These are phyloP conservation scores for Geotrichum europaeum DNA, from an alignment of 1,139 yeast species.

Conservation along the genomic window DNA sequence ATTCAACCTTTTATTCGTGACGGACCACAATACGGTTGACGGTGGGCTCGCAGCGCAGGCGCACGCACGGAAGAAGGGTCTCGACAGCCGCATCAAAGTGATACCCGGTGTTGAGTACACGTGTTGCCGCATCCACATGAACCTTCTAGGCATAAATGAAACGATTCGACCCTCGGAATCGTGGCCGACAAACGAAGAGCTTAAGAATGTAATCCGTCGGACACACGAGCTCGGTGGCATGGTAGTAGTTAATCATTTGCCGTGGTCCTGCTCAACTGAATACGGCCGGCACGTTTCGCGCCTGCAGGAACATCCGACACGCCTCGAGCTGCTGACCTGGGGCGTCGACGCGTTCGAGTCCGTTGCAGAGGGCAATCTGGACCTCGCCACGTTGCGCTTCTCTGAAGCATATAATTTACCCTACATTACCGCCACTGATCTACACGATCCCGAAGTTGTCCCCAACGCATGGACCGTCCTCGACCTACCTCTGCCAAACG, in stretches of 20 bases:
- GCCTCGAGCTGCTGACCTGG: slow-evolving; percentile 23
- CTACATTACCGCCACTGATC: slow-evolving; percentile 24
- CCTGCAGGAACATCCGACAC: slow-evolving; percentile 23
- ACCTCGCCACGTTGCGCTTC: slow-evolving; percentile 22
- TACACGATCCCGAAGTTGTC: slow-evolving; percentile 21
- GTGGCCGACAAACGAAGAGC: slow-evolving; percentile 24
- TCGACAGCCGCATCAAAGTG: slow-evolving; percentile 16
- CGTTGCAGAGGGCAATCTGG: slow-evolving; percentile 24
- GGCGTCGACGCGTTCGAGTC: slow-evolving; percentile 28
- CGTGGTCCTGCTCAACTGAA: slow-evolving; percentile 26
- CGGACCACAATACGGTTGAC: slow-evolving; percentile 26
- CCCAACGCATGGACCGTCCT: slow-evolving; percentile 27
- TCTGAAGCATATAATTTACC: slow-evolving; percentile 21
- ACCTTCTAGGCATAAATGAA: slow-evolving; percentile 26
- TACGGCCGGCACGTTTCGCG: slow-evolving; percentile 21
- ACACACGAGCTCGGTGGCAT: slow-evolving; percentile 25
- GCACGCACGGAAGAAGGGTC: slow-evolving; percentile 17
- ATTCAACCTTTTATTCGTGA: slow-evolving; percentile 24
- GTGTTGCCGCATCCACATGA: slow-evolving; percentile 30
- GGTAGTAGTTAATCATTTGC: slow-evolving; percentile 26
- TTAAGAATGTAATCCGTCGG: slow-evolving; percentile 19
- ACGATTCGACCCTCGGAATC: slow-evolving; percentile 22
- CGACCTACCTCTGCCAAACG: background rate
- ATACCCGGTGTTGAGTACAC: slow-evolving; percentile 29
- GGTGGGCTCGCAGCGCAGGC: slow-evolving; percentile 24